Conservation (phyloP, 2,329 filamentous ascomycete genomes). For the Pestalotiopsis sp. region DNA sequence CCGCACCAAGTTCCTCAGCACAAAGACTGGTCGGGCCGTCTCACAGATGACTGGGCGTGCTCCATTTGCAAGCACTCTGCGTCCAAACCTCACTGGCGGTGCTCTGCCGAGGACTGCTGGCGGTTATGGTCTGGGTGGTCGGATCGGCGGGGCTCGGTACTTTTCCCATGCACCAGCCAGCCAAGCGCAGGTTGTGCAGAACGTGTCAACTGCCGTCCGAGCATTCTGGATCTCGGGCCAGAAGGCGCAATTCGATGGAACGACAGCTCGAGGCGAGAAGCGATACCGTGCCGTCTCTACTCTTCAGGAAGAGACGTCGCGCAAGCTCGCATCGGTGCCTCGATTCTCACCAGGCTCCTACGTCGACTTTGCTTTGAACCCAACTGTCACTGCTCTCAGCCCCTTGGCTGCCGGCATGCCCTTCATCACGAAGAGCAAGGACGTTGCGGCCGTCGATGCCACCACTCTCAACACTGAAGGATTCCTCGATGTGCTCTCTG, state of each 20-base stretch:
- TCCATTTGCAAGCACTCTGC: constrained; percentile 85
- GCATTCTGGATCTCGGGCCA: constrained; percentile 92
- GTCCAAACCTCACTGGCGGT: constrained; percentile 90
- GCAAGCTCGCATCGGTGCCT: constrained; percentile 63
- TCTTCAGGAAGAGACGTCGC: constrained; percentile 71
- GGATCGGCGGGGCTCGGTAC: constrained; percentile 74
- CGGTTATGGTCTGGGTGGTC: constrained; percentile 79
- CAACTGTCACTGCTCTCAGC: constrained; percentile 86
- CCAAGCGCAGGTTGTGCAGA: constrained; percentile 88
- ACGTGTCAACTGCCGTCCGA: constrained; percentile 90
- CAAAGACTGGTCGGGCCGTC: constrained; percentile 51
- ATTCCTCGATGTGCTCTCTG: constrained; percentile 80
- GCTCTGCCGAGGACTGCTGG: constrained; percentile 82
- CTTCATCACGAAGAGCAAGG: constrained; percentile 41
- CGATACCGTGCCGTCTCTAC: constrained; percentile 76
- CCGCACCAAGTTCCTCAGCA: constrained; percentile 50
- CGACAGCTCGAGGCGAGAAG: constrained; percentile 73
- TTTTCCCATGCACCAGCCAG: constrained; percentile 87
- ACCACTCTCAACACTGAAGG: constrained; percentile 78
- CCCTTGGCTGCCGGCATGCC: constrained; percentile 63
- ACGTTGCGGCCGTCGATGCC: constrained; percentile 40
- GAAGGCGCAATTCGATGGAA: constrained; percentile 83
- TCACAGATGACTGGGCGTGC: constrained; percentile 71
- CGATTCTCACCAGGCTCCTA: constrained; percentile 70
- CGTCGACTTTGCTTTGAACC: constrained; percentile 86